These are phyloP conservation scores for Potentilla sterilis DNA, from an alignment of 306 rosid genomes.

Conservation along the genomic window DNA sequence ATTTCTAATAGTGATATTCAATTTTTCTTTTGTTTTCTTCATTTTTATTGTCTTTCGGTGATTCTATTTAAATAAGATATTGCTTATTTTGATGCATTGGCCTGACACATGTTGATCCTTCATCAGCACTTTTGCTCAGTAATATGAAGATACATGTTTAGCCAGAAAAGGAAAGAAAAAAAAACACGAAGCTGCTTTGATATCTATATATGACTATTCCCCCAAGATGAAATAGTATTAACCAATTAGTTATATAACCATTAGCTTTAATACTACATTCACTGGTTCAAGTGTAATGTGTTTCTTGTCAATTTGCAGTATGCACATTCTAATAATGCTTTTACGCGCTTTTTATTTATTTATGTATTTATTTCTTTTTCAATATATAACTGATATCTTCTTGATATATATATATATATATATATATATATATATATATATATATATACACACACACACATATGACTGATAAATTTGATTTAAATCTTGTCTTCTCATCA, in stretches of 20 bases:
- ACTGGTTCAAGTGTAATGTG: neutral
- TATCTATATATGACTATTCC: neutral
- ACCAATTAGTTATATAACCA: too few relatives aligned
- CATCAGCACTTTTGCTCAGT: neutral
- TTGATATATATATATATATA: too few relatives aligned
- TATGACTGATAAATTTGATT: neutral
- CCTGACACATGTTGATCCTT: neutral
- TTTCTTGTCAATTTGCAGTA: neutral
- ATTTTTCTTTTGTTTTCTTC: too few relatives aligned
- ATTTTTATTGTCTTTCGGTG: too few relatives aligned
- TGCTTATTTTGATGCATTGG: neutral
- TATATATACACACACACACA: too few relatives aligned
- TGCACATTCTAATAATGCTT: neutral
- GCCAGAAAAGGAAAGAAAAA: neutral
- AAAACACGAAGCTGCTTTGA: neutral
- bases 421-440: too few relatives aligned
- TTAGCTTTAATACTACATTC: neutral
- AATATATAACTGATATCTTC: too few relatives aligned
- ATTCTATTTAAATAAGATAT: too few relatives aligned
- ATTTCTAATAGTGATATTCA: neutral
- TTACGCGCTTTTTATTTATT: neutral
- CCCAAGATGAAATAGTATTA: too few relatives aligned
- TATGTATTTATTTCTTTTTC: neutral
- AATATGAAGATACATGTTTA: neutral
- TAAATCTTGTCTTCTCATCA: conserved; percentile 1